phyloP scores from a whole-genome alignment of 2,329 filamentous ascomycete species.

The Venturia nashicola region DNA sequence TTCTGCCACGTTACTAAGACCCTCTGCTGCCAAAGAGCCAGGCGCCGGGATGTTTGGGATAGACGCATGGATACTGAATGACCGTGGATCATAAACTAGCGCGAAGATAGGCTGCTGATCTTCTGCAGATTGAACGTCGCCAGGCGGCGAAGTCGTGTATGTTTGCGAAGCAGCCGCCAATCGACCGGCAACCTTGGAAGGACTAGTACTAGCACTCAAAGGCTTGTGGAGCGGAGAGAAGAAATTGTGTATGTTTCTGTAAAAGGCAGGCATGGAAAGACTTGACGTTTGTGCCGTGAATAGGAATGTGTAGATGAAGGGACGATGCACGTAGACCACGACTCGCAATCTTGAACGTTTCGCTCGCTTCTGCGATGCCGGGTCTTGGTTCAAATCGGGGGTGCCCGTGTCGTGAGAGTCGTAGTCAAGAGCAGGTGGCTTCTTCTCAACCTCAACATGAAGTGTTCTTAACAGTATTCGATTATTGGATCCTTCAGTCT shows the following conservation, averaged over 20 bases:
- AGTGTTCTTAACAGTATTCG: constrained; percentile 54
- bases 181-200: constrained; percentile 28
- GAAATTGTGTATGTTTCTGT: constrained; percentile 39
- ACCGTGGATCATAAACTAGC: constrained; percentile 46
- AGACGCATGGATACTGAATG: constrained; percentile 46
- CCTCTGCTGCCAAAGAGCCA: constrained; percentile 29
- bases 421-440: constrained; percentile 23
- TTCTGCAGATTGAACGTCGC: constrained; percentile 9
- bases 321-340: constrained; percentile 59
- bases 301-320: constrained; percentile 67
- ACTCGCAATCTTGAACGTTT: constrained; percentile 40
- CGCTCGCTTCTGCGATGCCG: constrained; percentile 10
- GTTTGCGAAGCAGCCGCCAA: constrained; percentile 23
- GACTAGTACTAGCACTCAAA: constrained; percentile 30
- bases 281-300: constrained; percentile 52
- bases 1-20: constrained; percentile 13
- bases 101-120: constrained; percentile 40
- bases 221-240: constrained; percentile 35
- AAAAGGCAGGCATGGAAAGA: constrained; percentile 31
- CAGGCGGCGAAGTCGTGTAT: constrained; percentile 23
- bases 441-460: constrained; percentile 45
- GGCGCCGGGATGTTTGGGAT: constrained; percentile 52
- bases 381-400: not conserved
- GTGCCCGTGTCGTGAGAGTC: not conserved
- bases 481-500: constrained; percentile 24